Evolutionary conservation across 495 filamentous ascomycete species (phyloP), one percentile per base, ranked within the genome.

Genomic region (Penicillium cataractarum): DNA sequence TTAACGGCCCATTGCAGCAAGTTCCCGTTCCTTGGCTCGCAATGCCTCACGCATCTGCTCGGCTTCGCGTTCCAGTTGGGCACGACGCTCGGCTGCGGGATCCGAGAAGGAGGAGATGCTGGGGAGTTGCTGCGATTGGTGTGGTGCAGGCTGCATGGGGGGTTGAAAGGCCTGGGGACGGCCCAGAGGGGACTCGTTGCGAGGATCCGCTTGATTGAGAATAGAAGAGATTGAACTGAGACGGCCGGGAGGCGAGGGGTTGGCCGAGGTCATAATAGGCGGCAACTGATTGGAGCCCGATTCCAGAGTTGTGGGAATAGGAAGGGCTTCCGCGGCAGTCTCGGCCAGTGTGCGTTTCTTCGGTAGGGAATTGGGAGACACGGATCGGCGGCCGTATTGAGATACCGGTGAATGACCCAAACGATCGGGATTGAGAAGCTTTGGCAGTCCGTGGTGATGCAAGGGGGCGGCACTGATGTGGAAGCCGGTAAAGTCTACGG

Each of bases 211-310:
- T 31, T 76, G 87, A 61, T 94, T 94, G 29, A 96, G 77, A 48
- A 96, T 90, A 3, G 90, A 92, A 33, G 87, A 92, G 52, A 95
- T 95, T 2, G 90, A 92, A 52, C 87, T 89, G 2, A 92, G 75
- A 4, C 91, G 85, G 54, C 75, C 75, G 3, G 80, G 76, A 12
- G 78, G 76, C 17, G 78, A 71, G 0, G 76, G 72, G 37, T 82
- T 77, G 19, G 62, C 69, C 1, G 75, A 73, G 12, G 76, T 74
- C 67, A 80, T 79, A 52, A 82, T 82, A 2, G 79, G 79, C 26
- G 79, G 79, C 8, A 82, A 66, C 55, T 80, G 79, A 57, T 80
- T 82, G 21, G 78, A 82, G 6, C 75, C 76, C 9, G 72, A 67
- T 55, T 74, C 77, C 51, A 80, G 37, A 1, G 71, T 75, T 2